Percentiles rank a stretch among this genome's conserved stretches.
Conservation (phyloP, 805 yeast species). For the Hanseniaspora vineae region DNA sequence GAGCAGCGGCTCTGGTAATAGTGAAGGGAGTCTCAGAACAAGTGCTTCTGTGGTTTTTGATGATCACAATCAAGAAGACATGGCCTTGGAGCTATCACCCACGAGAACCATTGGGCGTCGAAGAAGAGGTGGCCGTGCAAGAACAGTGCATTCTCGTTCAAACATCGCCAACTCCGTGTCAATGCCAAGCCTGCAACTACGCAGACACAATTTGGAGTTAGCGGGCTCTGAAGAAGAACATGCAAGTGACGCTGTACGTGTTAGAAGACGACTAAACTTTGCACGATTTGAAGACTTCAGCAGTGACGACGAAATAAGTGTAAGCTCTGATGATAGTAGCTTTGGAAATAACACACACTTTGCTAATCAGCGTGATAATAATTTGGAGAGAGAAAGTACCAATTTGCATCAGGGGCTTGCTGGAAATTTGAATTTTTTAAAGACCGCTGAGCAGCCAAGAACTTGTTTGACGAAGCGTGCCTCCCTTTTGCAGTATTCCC, state of each 20-base stretch:
- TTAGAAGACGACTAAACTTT: constrained; percentile 32
- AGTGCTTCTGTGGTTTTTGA: no score
- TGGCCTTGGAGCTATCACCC: background rate
- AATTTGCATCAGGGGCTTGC: no score
- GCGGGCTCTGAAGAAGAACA: no score
- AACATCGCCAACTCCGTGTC: background rate
- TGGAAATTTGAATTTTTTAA: no score
- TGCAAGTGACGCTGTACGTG: background rate
- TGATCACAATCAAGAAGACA: no score
- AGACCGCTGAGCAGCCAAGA: no score
- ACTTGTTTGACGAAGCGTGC: no score
- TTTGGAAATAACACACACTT: background rate
- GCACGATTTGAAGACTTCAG: constrained; percentile 31
- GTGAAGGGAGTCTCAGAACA: no score
- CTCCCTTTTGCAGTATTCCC: no score
- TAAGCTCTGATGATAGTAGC: background rate
- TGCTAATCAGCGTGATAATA: no score
- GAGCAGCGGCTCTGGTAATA: no score
- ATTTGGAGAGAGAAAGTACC: no score
- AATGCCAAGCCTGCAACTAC: background rate
- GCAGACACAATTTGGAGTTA: background rate
- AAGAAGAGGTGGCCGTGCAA: background rate
- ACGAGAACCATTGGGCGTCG: background rate
- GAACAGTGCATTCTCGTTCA: background rate
- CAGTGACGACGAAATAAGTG: constrained; percentile 5